Evolutionary conservation across 768 basidiomycete genomes (phyloP), one percentile per base, ranked within the genome.

Genomic region (Serendipita sp.): DNA sequence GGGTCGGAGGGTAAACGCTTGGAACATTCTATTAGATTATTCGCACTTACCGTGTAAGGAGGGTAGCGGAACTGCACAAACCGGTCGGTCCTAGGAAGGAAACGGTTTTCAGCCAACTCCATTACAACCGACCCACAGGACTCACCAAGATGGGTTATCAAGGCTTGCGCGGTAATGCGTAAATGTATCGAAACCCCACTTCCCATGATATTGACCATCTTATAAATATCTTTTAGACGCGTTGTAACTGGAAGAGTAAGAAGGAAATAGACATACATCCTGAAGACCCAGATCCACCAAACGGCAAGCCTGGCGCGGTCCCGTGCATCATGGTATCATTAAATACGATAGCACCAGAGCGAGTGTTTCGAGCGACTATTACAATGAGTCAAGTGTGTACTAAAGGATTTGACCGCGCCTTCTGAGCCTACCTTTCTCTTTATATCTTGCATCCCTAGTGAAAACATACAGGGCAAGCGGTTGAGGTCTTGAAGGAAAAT

Each of bases 391-490:
- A 4, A 35, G 36, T 35, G 65, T 10, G 15, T 18, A 5, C 5
- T 16, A 36, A 3, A 34, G n/a, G 3, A 36, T 8, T 16, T 10
- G 3, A 32, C 45, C 38, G 32, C 58, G 32, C 2, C 7, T 30
- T n/a, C 3, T 65, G 13, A 41, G 41, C 73, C 30, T 63, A 84
- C 88, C 82, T 73, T 85, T 85, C 28, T 77, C 72, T 74, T 88
- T 87, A 70, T 85, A 78, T 18, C 73, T 73, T 1, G 76, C 65
- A 67, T 85, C 80, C 66, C 80, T 75, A 1, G 86, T 79, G 74
- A 93, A 93, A 41, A 89, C 82, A 69, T 92, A 91, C 7, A 92
- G 73, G 1, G 84, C 80, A 16, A 93, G 79, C 3, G 91, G 88
- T 65, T 86, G 80, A 44, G 86, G 85, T 41, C 86, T 88, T 15